Conservation (phyloP, 495 filamentous ascomycete genomes). For the Penicillium subrubescens region DNA sequence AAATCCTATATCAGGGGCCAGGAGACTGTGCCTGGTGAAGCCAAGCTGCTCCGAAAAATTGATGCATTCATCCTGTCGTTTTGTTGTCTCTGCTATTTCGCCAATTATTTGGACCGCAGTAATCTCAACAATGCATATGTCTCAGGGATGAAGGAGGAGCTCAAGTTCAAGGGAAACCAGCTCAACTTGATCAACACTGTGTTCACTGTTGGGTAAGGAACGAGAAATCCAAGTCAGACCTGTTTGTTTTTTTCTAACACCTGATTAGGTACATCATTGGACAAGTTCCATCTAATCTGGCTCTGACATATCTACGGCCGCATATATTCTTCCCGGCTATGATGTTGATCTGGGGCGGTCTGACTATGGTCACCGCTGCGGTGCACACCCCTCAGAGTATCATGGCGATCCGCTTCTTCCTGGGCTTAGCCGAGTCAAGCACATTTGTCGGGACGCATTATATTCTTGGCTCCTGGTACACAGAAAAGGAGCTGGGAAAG, state of each 20-base stretch:
- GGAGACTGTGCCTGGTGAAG: constrained; percentile 18
- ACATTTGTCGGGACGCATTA: constrained; percentile 68
- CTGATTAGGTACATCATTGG: constrained; percentile 51
- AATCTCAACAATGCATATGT: constrained; percentile 67
- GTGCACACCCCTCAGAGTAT: constrained; percentile 53
- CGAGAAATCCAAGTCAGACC: neutral
- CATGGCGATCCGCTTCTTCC: constrained; percentile 70
- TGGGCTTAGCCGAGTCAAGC: constrained; percentile 60
- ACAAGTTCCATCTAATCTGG: constrained; percentile 62
- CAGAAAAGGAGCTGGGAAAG: constrained; percentile 63
- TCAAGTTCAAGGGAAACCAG: constrained; percentile 58
- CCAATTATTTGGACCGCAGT: constrained; percentile 55
- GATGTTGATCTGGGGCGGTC: constrained; percentile 60
- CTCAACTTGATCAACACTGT: constrained; percentile 60
- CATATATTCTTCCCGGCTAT: constrained; percentile 62
- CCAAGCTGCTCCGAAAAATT: constrained; percentile 29
- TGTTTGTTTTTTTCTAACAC: neutral
- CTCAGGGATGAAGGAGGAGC: constrained; percentile 66
- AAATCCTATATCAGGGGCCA: constrained; percentile 11
- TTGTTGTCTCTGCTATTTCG: constrained; percentile 63
- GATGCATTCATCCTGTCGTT: constrained; percentile 69
- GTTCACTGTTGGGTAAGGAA: constrained; percentile 30
- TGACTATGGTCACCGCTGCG: constrained; percentile 63
- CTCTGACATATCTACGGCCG: constrained; percentile 59
- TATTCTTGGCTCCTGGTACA: constrained; percentile 70